Conservation (phyloP, 805 yeast genomes). For the Priceomyces melissophilus region DNA sequence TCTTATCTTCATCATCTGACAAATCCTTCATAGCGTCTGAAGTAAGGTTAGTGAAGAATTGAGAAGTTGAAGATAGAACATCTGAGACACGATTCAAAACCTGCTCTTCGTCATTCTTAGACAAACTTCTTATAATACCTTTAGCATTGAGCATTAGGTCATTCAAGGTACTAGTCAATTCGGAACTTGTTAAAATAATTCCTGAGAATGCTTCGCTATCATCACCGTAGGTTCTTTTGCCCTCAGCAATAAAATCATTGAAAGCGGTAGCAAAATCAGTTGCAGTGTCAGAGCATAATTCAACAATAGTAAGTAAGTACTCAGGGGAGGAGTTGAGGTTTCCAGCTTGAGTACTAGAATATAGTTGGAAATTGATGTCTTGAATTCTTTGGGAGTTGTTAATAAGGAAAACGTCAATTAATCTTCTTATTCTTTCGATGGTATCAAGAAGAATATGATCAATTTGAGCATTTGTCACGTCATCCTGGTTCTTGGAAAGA, state of each 20-base stretch:
- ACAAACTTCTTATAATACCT: slow-evolving; percentile 59
- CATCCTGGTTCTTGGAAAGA: slow-evolving; percentile 44
- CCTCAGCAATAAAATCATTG: slow-evolving; percentile 74
- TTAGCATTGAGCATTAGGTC: slow-evolving; percentile 66
- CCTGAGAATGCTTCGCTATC: slow-evolving; percentile 55
- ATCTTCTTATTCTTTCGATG: slow-evolving; percentile 43
- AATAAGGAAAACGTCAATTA: slow-evolving; percentile 67
- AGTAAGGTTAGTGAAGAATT: slow-evolving; percentile 57
- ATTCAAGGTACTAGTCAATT: slow-evolving; percentile 56
- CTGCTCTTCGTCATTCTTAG: slow-evolving; percentile 52
- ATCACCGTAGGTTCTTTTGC: slow-evolving; percentile 44
- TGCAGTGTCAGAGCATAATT: slow-evolving; percentile 64
- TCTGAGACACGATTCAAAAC: slow-evolving; percentile 48
- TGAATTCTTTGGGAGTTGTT: slow-evolving; percentile 72
- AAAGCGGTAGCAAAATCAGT: slow-evolving; percentile 79
- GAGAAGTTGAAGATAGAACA: slow-evolving; percentile 58
- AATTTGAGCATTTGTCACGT: slow-evolving; percentile 56
- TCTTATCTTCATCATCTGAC: slow-evolving; percentile 57
- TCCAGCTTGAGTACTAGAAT: slow-evolving; percentile 80
- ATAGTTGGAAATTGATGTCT: slow-evolving; percentile 64
- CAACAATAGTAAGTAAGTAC: slow-evolving; percentile 63
- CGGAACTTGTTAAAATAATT: slow-evolving; percentile 60
- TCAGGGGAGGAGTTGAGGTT: slow-evolving; percentile 73
- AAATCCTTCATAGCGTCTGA: slow-evolving; percentile 50
- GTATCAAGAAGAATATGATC: slow-evolving; percentile 50